Conservation (phyloP, 352 stramenopile genomes). For the Globisporangium alternatum region DNA sequence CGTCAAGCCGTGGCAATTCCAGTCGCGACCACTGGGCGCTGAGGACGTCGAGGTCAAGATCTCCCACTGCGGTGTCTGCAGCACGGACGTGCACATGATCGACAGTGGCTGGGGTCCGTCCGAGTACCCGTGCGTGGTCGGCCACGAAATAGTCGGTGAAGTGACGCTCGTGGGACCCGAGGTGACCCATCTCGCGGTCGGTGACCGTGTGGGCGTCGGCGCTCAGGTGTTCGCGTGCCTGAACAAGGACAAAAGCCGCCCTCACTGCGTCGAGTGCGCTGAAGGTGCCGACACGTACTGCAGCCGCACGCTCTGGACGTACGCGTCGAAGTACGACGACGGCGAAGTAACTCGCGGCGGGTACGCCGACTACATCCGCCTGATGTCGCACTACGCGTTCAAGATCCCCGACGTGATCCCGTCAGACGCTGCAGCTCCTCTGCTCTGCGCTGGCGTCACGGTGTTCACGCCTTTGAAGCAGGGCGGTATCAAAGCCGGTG, state of each 20-base stretch:
- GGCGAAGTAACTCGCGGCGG: conserved; percentile 41
- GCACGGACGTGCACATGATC: conserved; percentile 48
- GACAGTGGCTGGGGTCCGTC: conserved; percentile 42
- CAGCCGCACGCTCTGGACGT: conserved; percentile 35
- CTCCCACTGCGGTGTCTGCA: conserved; percentile 56
- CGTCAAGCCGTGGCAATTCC: conserved; percentile 37
- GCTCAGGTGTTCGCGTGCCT: neutral
- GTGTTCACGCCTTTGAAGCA: conserved; percentile 71
- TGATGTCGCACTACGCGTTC: conserved; percentile 62
- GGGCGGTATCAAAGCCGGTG: conserved; percentile 34
- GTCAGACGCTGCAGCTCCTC: conserved; percentile 46
- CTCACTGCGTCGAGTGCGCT: conserved; percentile 65
- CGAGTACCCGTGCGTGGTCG: conserved; percentile 39
- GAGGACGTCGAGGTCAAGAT: conserved; percentile 61
- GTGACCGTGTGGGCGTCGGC: conserved; percentile 32
- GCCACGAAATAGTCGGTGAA: conserved; percentile 54
- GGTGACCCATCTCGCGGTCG: conserved; percentile 66
- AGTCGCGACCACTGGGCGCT: conserved; percentile 35
- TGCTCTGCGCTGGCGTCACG: conserved; percentile 87
- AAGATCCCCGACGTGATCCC: conserved; percentile 68
- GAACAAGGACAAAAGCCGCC: neutral
- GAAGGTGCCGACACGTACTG: conserved; percentile 64
- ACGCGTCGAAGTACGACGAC: conserved; percentile 35
- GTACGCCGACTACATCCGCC: conserved; percentile 70
- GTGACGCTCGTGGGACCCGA: conserved; percentile 33